Evolutionary conservation across 345 rosid genomes (phyloP).

Genomic region (Gossypium raimondii): DNA sequence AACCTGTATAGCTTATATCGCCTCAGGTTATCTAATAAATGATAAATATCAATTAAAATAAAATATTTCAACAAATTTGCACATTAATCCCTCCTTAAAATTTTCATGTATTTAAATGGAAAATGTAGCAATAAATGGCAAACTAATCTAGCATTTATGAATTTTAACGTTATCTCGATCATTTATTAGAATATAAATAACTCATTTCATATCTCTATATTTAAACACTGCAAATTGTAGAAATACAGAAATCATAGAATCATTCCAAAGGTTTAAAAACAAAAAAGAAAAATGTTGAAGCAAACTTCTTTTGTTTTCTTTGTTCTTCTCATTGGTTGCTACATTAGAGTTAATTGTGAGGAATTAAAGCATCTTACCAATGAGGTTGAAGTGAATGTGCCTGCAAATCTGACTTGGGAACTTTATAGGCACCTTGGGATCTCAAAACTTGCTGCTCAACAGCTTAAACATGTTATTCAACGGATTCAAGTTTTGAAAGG

Average conservation of each 20-base stretch:
- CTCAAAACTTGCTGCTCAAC: not conserved
- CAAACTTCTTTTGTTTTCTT: slow-evolving; percentile 3
- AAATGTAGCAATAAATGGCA: too few relatives aligned
- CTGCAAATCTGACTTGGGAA: not conserved
- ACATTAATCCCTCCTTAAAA: too few relatives aligned
- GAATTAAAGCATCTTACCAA: not conserved
- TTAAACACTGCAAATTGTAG: not conserved
- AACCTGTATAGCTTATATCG: too few relatives aligned
- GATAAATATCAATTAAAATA: too few relatives aligned
- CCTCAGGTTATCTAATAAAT: too few relatives aligned
- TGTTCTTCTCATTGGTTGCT: not conserved
- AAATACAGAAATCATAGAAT: not conserved
- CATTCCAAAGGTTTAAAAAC: not conserved
- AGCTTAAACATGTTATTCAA: not conserved
- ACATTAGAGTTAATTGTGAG: not conserved
- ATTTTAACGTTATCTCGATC: too few relatives aligned
- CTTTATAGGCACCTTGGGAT: not conserved
- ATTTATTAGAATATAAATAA: too few relatives aligned
- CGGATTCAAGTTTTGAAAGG: not conserved
- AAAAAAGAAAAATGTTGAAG: not conserved
- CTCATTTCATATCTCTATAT: not conserved
- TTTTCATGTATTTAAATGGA: too few relatives aligned
- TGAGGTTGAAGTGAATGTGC: not conserved
- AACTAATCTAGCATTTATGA: too few relatives aligned
- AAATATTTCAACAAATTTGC: too few relatives aligned